Conservation (phyloP, 768 basidiomycete species). For the Paxillus rubicundulus region DNA sequence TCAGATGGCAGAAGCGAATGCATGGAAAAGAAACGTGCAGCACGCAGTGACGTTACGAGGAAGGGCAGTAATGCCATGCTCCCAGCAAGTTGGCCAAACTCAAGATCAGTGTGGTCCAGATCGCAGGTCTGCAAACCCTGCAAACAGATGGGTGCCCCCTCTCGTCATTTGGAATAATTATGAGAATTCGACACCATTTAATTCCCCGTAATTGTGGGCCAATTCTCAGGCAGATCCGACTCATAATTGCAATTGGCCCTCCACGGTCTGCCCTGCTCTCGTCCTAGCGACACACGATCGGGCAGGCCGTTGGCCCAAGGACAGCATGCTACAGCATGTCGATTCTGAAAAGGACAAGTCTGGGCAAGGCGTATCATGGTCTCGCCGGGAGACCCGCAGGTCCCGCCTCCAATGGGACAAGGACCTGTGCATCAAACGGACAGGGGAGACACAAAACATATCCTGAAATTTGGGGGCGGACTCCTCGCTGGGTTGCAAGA, state of each 20-base stretch:
- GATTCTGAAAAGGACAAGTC: conserved; percentile 6
- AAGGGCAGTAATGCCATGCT: background rate
- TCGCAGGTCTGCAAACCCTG: conserved; percentile 15
- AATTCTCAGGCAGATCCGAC: conserved; percentile 33
- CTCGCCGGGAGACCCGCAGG: background rate
- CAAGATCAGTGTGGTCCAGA: background rate
- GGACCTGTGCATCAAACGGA: background rate
- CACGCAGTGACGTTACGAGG: background rate
- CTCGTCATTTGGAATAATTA: conserved; percentile 19
- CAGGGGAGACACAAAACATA: background rate
- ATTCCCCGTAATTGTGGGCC: conserved; percentile 14
- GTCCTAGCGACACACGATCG: conserved; percentile 13
- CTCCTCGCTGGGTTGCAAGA: conserved; percentile 29
- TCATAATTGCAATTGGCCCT: conserved; percentile 11
- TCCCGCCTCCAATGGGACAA: conserved; percentile 1
- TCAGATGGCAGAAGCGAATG: background rate
- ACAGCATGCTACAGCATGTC: conserved; percentile 1
- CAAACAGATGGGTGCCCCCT: conserved; percentile 11
- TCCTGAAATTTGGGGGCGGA: conserved; percentile 8
- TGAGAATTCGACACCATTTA: background rate
- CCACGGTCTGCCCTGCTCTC: conserved; percentile 12
- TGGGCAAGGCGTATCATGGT: conserved; percentile 3
- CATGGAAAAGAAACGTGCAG: conserved; percentile 3
- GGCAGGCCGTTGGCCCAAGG: conserved; percentile 7
- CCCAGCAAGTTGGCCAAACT: background rate